Evolutionary conservation across 768 basidiomycete species (phyloP).

Genomic region (Xerocomus spinulosus): DNA sequence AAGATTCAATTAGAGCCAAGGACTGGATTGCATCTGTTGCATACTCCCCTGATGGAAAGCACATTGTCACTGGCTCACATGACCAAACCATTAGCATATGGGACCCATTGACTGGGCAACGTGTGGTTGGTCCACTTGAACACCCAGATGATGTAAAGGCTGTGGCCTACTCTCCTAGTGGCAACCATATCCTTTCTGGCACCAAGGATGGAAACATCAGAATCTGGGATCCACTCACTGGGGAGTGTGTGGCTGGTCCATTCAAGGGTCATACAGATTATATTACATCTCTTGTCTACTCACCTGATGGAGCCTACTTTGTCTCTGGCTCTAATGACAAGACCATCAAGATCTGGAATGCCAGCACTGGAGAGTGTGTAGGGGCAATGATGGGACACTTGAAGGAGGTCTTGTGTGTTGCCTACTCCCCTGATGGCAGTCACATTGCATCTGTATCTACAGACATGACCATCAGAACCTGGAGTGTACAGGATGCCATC

Average conservation of each 20-base stretch:
- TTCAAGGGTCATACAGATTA: slow-evolving; percentile 16
- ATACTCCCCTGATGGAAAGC: too few species aligned
- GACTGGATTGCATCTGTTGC: too few species aligned
- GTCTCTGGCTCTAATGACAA: slow-evolving; percentile 17
- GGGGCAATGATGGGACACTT: slow-evolving; percentile 12
- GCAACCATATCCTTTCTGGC: slow-evolving; percentile 20
- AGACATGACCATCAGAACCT: slow-evolving; percentile 13
- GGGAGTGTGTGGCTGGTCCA: slow-evolving; percentile 18
- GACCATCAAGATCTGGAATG: slow-evolving; percentile 18
- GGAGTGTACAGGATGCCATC: neutral
- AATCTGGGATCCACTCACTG: slow-evolving; percentile 15
- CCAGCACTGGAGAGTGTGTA: slow-evolving; percentile 10
- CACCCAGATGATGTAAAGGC: slow-evolving; percentile 10
- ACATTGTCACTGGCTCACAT: too few species aligned
- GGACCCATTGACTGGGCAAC: too few species aligned
- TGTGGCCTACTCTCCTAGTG: slow-evolving; percentile 23
- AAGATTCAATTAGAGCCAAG: too few species aligned
- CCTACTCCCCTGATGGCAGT: slow-evolving; percentile 17
- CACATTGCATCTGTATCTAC: slow-evolving; percentile 13
- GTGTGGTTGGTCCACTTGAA: too few species aligned
- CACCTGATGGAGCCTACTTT: slow-evolving; percentile 15
- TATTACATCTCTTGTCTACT: slow-evolving; percentile 13
- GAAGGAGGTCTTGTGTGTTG: slow-evolving; percentile 2
- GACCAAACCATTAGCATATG: too few species aligned
- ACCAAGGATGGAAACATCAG: slow-evolving; percentile 23